Percentiles rank a stretch among this genome's conserved stretches.
phyloP scores from a whole-genome alignment of 768 basidiomycete species.

The Rhizopogon rudus region DNA sequence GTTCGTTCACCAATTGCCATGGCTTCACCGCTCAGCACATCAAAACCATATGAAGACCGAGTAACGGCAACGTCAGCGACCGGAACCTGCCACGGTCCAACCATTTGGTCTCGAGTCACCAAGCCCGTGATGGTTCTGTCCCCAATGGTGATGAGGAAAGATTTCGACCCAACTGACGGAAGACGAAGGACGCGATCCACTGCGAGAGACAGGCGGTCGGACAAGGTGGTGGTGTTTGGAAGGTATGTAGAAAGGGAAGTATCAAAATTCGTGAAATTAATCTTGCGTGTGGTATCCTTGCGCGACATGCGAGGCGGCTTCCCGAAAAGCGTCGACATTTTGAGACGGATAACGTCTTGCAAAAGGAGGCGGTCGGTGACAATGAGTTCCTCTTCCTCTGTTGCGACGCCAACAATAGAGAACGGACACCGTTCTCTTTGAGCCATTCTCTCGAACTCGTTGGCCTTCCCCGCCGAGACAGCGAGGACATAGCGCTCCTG shows the following conservation, averaged over 20 bases:
- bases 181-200: conserved; percentile 81
- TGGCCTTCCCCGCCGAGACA: conserved; percentile 58
- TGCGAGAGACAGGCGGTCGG: conserved; percentile 55
- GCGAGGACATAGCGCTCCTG: conserved; percentile 98
- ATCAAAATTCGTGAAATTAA: conserved; percentile 58
- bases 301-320: conserved; percentile 92
- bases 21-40: conserved; percentile 79
- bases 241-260: conserved; percentile 63
- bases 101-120: conserved; percentile 97
- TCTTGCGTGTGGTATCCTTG: conserved; percentile 46
- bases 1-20: conserved; percentile 99
- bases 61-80: conserved; percentile 98
- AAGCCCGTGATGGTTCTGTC: conserved; percentile 93
- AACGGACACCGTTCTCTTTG: conserved; percentile 91
- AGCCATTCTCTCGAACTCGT: conserved; percentile 70
- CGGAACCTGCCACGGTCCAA: conserved; percentile 97
- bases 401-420: conserved; percentile 87
- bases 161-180: conserved; percentile 91
- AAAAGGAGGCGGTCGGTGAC: conserved; percentile 85
- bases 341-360: conserved; percentile 77
- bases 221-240: conserved; percentile 34
- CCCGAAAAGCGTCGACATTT: conserved; percentile 95
- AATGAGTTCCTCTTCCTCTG: conserved; percentile 72
- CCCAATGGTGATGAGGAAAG: conserved; percentile 98
- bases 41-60: conserved; percentile 90